Conservation (phyloP, 495 filamentous ascomycete species). For the Daldinia loculata region DNA sequence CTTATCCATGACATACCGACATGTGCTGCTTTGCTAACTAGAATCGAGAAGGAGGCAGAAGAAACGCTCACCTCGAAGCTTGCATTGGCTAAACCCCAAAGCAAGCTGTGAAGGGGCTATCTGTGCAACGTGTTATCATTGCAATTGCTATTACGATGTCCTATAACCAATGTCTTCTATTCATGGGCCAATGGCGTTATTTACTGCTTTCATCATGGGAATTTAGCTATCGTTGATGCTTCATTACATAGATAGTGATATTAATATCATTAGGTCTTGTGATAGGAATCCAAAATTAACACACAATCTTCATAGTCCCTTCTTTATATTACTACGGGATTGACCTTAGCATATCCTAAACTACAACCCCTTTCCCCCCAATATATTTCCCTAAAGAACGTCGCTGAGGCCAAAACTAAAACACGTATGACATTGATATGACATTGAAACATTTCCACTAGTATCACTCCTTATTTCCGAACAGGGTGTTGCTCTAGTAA, state of each 20-base stretch:
- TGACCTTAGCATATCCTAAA: not conserved
- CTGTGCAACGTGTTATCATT: slow-evolving; percentile 4
- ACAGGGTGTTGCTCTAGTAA: not conserved
- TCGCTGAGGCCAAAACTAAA: not conserved
- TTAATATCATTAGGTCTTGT: not conserved
- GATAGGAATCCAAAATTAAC: not conserved
- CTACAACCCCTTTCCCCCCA: not conserved
- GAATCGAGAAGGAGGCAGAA: slow-evolving; percentile 70
- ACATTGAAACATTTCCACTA: too few species aligned
- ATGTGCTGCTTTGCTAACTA: slow-evolving; percentile 61
- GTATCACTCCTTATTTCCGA: too few species aligned
- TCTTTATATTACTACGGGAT: not conserved
- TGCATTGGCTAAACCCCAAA: slow-evolving; percentile 48
- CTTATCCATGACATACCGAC: slow-evolving; percentile 72
- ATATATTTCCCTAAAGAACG: not conserved
- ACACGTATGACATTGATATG: not conserved
- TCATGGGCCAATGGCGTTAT: slow-evolving; percentile 2
- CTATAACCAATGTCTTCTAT: not conserved
- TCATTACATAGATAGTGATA: not conserved
- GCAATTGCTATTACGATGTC: not conserved
- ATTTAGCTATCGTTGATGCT: not conserved
- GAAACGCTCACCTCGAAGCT: slow-evolving; percentile 57
- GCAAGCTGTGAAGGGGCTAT: slow-evolving; percentile 51
- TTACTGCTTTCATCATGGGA: not conserved
- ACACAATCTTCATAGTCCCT: not conserved